Conservation (phyloP, 257 asterid genomes). For the Linderniella brevidens region DNA sequence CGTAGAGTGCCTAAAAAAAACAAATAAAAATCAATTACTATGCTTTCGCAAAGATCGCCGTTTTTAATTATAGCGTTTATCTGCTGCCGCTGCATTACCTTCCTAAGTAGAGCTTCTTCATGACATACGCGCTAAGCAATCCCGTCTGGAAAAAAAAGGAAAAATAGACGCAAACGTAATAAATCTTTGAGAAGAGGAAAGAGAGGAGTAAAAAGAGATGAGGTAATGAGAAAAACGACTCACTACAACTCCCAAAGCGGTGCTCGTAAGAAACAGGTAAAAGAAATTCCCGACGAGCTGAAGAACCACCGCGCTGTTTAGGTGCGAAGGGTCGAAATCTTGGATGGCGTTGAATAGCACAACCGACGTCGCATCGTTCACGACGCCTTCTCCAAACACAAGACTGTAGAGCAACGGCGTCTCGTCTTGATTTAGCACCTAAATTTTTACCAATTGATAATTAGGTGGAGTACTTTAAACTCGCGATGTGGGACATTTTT, state of each 20-base stretch:
- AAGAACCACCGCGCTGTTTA: slow-evolving; percentile 20
- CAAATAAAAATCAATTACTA: too few species aligned
- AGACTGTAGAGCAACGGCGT: slow-evolving; percentile 52
- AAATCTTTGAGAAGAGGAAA: too few species aligned
- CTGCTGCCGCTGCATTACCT: slow-evolving; percentile 18
- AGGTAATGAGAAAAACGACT: slow-evolving; percentile 16
- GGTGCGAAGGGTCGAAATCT: slow-evolving; percentile 31
- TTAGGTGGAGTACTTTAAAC: too few species aligned
- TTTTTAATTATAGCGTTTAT: too few species aligned
- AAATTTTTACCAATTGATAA: too few species aligned
- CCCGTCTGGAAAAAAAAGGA: slow-evolving; percentile 21
- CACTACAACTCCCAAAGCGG: slow-evolving; percentile 35
- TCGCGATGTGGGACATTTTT: too few species aligned
- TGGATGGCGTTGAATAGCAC: slow-evolving; percentile 69
- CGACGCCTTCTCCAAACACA: slow-evolving; percentile 66
- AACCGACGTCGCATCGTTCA: slow-evolving; percentile 59
- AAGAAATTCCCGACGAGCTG: slow-evolving; percentile 34
- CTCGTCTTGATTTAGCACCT: slow-evolving; percentile 54
- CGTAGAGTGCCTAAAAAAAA: slow-evolving; percentile 45
- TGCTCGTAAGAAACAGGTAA: slow-evolving; percentile 34
- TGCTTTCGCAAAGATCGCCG: too few species aligned
- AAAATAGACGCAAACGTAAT: too few species aligned
- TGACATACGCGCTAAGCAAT: slow-evolving; percentile 45
- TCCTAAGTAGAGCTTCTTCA: slow-evolving; percentile 52
- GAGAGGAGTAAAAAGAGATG: too few species aligned